Percentiles rank a stretch among this genome's conserved stretches.
Evolutionary conservation across 371 early-diverging fungal species (phyloP).

Genomic region (Homolaphlyctis polyrhiza): DNA sequence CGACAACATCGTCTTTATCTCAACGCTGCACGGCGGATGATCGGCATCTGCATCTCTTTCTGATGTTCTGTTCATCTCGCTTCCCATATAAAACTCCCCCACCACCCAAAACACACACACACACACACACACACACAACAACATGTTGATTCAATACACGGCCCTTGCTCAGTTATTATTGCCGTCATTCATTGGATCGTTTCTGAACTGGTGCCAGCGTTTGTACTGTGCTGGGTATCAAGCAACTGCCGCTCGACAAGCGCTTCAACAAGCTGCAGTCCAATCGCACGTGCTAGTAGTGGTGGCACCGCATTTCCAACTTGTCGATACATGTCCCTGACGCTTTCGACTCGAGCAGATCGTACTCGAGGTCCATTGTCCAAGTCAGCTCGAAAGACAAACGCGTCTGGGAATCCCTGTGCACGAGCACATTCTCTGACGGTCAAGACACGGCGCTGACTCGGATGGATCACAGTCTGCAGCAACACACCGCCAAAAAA

Average conservation of each 20-base stretch:
- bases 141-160: no score
- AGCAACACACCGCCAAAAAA: not conserved
- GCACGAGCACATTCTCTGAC: constrained; percentile 58
- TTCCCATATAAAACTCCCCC: no score
- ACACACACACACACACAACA: no score
- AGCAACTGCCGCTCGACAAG: not conserved
- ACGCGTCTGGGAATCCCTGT: constrained; percentile 62
- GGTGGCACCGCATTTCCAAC: not conserved
- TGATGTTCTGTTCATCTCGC: no score
- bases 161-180: no score
- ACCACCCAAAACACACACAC: not conserved
- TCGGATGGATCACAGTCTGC: constrained; percentile 46
- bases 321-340: not conserved
- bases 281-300: not conserved
- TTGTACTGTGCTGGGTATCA: no score
- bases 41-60: no score
- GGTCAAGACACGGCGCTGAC: constrained; percentile 47
- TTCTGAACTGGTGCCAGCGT: no score
- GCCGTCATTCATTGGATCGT: no score
- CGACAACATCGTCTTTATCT: constrained; percentile 89
- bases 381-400: constrained; percentile 17
- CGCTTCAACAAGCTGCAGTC: not conserved
- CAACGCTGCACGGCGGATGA: constrained; percentile 92
- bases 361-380: constrained; percentile 11
- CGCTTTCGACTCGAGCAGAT: not conserved